These are phyloP conservation scores for Blastobotrys petasosporus DNA, from an alignment of 1,139 yeast species.

Conservation along the genomic window DNA sequence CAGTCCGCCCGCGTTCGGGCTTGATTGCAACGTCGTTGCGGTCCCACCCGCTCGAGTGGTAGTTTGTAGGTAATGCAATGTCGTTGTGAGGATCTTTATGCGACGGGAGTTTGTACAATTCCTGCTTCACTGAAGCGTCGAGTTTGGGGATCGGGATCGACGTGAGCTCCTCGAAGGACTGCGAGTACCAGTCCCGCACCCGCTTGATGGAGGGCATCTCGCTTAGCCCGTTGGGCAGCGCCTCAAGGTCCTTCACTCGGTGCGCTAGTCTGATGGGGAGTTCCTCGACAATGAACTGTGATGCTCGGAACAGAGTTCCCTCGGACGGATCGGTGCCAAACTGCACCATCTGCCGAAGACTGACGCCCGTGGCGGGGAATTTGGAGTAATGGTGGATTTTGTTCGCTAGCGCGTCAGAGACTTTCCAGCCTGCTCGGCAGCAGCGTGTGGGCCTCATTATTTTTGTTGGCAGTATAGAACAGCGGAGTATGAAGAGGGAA, in stretches of 20 bases:
- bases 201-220: conserved; percentile 68
- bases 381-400: conserved; percentile 52
- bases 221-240: conserved; percentile 68
- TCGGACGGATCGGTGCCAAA: conserved; percentile 75
- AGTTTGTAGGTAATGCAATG: conserved; percentile 10
- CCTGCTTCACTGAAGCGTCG: conserved; percentile 25
- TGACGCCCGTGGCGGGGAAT: conserved; percentile 77
- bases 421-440: conserved; percentile 20
- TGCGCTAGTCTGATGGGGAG: conserved; percentile 82
- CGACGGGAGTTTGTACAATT: conserved; percentile 25
- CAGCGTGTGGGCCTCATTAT: background rate
- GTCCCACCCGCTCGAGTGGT: conserved; percentile 14
- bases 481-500: no score
- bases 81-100: conserved; percentile 13
- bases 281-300: conserved; percentile 81
- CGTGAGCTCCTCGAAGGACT: conserved; percentile 78
- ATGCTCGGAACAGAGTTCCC: conserved; percentile 75
- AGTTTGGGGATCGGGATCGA: conserved; percentile 35
- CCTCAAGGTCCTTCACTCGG: conserved; percentile 77
- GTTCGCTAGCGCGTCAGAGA: conserved; percentile 30
- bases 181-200: conserved; percentile 88
- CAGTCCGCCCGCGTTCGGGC: conserved; percentile 25
- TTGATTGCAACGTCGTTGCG: conserved; percentile 26
- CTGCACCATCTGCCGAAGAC: conserved; percentile 87
- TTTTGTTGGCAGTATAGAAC: background rate